These are phyloP conservation scores for Penicillium palitans DNA, from an alignment of 2,329 filamentous ascomycete species.

Conservation along the genomic window DNA sequence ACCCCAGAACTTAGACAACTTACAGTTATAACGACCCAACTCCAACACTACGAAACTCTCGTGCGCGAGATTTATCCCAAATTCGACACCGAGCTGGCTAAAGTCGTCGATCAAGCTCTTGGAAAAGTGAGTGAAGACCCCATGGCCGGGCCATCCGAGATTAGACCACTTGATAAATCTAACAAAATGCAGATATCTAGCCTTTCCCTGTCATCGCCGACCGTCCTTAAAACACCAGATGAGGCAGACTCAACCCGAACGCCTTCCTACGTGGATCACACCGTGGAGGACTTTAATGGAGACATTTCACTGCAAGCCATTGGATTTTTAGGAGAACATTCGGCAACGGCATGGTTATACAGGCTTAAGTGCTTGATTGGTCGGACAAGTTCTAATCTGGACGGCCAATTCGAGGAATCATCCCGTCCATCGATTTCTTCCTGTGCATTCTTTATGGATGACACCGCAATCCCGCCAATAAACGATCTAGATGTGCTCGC, in stretches of 20 bases:
- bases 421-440: constrained; percentile 28
- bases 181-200: constrained; percentile 1
- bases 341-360: constrained; percentile 47
- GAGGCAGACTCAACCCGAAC: constrained; percentile 23
- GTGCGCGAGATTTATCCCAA: constrained; percentile 37
- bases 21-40: constrained; percentile 39
- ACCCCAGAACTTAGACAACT: constrained; percentile 34
- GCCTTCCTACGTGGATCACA: constrained; percentile 40
- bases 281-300: constrained; percentile 46
- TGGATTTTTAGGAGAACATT: constrained; percentile 48
- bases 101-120: constrained; percentile 37
- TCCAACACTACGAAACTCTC: constrained; percentile 39
- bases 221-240: not conserved
- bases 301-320: constrained; percentile 39
- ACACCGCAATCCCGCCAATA: constrained; percentile 35
- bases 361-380: constrained; percentile 40
- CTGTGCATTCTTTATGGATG: constrained; percentile 40
- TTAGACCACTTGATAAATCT: not conserved
- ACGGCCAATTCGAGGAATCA: constrained; percentile 26
- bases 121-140: constrained; percentile 29
- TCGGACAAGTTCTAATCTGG: constrained; percentile 21
- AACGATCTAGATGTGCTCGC: constrained; percentile 39
- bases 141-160: not conserved
- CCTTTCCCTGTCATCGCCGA: constrained; percentile 2
- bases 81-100: constrained; percentile 35